A percentile compares a stretch with the other conserved stretches of the same genome.
Conservation (phyloP, 768 basidiomycete genomes). For the Pleurotus citrinopileatus region DNA sequence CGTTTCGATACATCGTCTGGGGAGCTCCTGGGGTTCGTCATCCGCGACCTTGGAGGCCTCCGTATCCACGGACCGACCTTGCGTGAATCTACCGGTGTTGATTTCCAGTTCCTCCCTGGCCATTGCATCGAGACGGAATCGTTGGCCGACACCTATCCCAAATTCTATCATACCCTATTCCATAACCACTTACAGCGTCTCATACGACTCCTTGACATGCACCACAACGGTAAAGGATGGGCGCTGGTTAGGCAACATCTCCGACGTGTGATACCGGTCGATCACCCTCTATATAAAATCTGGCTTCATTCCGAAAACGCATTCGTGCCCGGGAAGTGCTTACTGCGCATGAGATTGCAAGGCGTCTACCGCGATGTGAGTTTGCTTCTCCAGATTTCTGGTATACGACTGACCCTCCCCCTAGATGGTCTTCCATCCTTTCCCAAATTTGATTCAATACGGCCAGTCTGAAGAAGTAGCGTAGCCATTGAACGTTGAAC, state of each 20-base stretch:
- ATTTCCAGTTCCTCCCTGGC: conserved; percentile 50
- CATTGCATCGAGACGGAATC: conserved; percentile 50
- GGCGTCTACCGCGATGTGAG: conserved; percentile 55
- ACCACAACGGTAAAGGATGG: conserved; percentile 51
- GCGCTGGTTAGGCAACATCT: conserved; percentile 45
- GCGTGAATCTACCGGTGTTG: conserved; percentile 41
- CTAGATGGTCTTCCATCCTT: conserved; percentile 50
- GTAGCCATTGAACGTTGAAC: too few species aligned
- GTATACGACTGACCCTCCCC: conserved; percentile 3
- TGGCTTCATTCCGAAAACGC: conserved; percentile 42
- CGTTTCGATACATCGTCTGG: conserved; percentile 42
- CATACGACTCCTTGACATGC: conserved; percentile 49
- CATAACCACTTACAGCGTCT: conserved; percentile 60
- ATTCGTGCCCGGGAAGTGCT: conserved; percentile 50
- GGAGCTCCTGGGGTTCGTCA: conserved; percentile 45
- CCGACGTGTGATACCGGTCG: conserved; percentile 38
- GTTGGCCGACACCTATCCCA: conserved; percentile 49
- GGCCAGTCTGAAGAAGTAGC: conserved; percentile 14
- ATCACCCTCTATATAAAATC: conserved; percentile 41
- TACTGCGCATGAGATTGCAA: conserved; percentile 57
- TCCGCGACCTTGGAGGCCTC: conserved; percentile 58
- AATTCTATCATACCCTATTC: conserved; percentile 59
- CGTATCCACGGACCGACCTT: conserved; percentile 52
- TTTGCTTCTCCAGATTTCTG: conserved; percentile 3
- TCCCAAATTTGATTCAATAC: conserved; percentile 55